These are phyloP conservation scores for Suillus sp. DNA, from an alignment of 768 basidiomycete species.

Conservation along the genomic window DNA sequence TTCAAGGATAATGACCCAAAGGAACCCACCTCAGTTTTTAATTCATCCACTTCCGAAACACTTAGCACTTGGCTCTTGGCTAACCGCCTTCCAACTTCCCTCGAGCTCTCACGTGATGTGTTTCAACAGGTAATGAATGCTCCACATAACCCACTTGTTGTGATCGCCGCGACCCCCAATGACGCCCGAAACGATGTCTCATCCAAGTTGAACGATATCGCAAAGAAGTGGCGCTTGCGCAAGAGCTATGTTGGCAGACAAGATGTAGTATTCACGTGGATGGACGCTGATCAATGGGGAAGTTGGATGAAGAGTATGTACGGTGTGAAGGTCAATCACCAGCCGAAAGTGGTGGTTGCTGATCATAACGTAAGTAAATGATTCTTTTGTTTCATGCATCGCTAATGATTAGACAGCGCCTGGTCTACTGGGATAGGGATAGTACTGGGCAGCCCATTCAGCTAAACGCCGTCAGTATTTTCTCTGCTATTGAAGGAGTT, in stretches of 20 bases:
- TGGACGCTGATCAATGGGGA: conserved; percentile 83
- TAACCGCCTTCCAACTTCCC: conserved; percentile 71
- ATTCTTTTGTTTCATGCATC: neutral
- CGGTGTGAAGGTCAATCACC: conserved; percentile 47
- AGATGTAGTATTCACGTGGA: conserved; percentile 85
- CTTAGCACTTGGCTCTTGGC: conserved; percentile 59
- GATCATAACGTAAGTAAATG: conserved; percentile 68
- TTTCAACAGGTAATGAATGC: conserved; percentile 89
- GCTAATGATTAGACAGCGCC: conserved; percentile 42
- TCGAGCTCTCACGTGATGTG: conserved; percentile 75
- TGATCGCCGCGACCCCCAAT: conserved; percentile 59
- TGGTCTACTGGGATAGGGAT: conserved; percentile 79
- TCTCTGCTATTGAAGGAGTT: conserved; percentile 70
- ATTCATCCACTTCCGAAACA: conserved; percentile 15
- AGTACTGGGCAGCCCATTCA: conserved; percentile 53
- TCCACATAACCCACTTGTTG: conserved; percentile 72
- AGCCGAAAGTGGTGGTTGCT: conserved; percentile 62
- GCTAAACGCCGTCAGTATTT: conserved; percentile 58
- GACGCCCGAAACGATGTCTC: conserved; percentile 43
- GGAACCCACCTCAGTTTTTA: conserved; percentile 48
- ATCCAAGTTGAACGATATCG: conserved; percentile 52
- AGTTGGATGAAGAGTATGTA: conserved; percentile 95
- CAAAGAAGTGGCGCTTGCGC: conserved; percentile 58
- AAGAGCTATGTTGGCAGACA: conserved; percentile 32
- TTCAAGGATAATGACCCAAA: conserved; percentile 59